Percentiles rank a stretch among this genome's conserved stretches.
Evolutionary conservation across 805 yeast genomes (phyloP).

Genomic region (Saturnispora quitensis): DNA sequence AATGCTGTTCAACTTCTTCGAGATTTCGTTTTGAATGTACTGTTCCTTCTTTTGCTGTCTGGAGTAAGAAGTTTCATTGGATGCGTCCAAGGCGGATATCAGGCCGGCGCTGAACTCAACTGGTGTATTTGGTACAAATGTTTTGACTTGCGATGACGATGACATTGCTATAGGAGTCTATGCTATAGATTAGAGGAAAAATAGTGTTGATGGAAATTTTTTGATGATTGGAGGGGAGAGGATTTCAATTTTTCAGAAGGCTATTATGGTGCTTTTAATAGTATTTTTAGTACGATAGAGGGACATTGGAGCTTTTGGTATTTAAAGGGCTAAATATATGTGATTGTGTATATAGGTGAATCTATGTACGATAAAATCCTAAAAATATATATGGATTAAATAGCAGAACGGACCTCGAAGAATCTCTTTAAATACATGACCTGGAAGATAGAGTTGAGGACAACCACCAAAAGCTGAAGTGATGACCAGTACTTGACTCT

Average conservation of each 20-base stretch:
- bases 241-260: not conserved
- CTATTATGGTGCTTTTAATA: not conserved
- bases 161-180: not conserved
- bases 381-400: conserved; percentile 28
- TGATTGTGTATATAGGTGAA: not conserved
- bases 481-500: conserved; percentile 98
- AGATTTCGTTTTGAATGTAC: conserved; percentile 56
- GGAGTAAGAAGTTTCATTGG: conserved; percentile 40
- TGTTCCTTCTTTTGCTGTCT: conserved; percentile 61
- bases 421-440: conserved; percentile 89
- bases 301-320: not conserved
- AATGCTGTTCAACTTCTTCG: conserved; percentile 44
- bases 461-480: conserved; percentile 81
- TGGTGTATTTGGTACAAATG: conserved; percentile 12
- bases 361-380: not conserved
- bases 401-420: conserved; percentile 88
- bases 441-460: conserved; percentile 82
- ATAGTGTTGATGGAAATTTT: not conserved
- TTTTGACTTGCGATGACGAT: conserved; percentile 8
- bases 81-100: conserved; percentile 85
- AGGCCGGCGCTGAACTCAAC: conserved; percentile 57
- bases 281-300: not conserved
- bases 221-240: not conserved
- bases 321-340: not conserved
- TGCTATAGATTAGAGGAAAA: not conserved